phyloP scores from a whole-genome alignment of 116 monocot genomes.

The Phalaenopsis hybrid region DNA sequence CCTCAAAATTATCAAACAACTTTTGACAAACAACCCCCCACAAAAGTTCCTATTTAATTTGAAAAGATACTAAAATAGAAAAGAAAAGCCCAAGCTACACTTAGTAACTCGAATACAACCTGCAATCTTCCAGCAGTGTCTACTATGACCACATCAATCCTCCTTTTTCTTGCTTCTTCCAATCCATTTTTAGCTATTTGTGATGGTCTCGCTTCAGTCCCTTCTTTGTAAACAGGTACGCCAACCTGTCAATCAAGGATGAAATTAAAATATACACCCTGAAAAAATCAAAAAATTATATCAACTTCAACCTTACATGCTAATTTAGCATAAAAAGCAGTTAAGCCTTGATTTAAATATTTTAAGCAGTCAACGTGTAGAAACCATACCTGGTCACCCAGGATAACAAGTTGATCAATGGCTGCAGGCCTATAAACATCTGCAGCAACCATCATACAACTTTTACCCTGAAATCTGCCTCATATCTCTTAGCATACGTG shows the following conservation, averaged over 20 bases:
- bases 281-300: too few relatives aligned
- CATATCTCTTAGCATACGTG: constrained; percentile 22
- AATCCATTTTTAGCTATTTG: constrained; percentile 78
- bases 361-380: neutral
- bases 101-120: constrained; percentile 28
- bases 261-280: neutral
- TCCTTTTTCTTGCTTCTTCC: constrained; percentile 72
- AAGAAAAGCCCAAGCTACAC: neutral
- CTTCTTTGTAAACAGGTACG: constrained; percentile 76
- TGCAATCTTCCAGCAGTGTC: constrained; percentile 98
- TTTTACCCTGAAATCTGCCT: constrained; percentile 78
- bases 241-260: constrained; percentile 39
- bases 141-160: constrained; percentile 75
- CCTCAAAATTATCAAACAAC: too few relatives aligned
- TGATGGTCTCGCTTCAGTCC: constrained; percentile 68
- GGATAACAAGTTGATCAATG: constrained; percentile 77
- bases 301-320: neutral
- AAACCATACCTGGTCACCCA: constrained; percentile 68
- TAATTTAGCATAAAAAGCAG: neutral
- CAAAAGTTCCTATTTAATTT: neutral
- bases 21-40: too few relatives aligned
- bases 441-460: constrained; percentile 90
- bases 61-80: neutral
- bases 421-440: constrained; percentile 98
- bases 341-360: neutral